Conservation (phyloP, 1,139 yeast species). For the Pichia sp. region DNA sequence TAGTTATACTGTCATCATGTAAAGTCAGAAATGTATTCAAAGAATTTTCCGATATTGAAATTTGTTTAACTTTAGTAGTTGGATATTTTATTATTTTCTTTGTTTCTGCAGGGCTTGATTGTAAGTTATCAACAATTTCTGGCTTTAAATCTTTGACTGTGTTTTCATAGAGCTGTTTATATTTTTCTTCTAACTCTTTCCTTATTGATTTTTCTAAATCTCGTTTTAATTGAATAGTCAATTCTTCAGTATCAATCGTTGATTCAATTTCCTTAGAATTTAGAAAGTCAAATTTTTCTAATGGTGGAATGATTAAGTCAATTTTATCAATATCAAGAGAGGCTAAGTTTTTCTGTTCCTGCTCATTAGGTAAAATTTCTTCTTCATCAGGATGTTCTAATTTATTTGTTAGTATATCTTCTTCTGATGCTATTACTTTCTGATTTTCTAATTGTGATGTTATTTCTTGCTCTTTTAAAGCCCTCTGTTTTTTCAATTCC, state of each 20-base stretch:
- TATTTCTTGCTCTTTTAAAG: background rate
- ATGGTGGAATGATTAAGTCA: too few relatives aligned
- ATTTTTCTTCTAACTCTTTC: constrained; percentile 11
- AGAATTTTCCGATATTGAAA: background rate
- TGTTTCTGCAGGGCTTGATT: background rate
- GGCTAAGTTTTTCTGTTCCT: background rate
- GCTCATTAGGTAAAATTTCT: too few relatives aligned
- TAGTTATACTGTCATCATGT: constrained; percentile 12
- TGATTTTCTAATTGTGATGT: background rate
- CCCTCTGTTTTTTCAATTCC: constrained; percentile 6
- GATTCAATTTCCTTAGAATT: too few relatives aligned
- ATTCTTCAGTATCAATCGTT: background rate
- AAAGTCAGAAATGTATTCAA: constrained; percentile 5
- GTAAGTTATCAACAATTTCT: background rate
- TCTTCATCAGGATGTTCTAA: too few relatives aligned
- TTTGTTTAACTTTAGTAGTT: constrained; percentile 2
- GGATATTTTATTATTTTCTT: constrained; percentile 1
- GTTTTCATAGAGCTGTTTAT: constrained; percentile 2
- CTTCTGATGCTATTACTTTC: too few relatives aligned
- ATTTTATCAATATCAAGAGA: too few relatives aligned
- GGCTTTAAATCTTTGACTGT: background rate
- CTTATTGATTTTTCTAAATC: constrained; percentile 9
- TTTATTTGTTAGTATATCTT: too few relatives aligned
- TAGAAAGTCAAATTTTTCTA: too few relatives aligned
- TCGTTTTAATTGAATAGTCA: constrained; percentile 1